phyloP scores from a whole-genome alignment of 2,329 filamentous ascomycete species.

The Colletotrichum destructivum region DNA sequence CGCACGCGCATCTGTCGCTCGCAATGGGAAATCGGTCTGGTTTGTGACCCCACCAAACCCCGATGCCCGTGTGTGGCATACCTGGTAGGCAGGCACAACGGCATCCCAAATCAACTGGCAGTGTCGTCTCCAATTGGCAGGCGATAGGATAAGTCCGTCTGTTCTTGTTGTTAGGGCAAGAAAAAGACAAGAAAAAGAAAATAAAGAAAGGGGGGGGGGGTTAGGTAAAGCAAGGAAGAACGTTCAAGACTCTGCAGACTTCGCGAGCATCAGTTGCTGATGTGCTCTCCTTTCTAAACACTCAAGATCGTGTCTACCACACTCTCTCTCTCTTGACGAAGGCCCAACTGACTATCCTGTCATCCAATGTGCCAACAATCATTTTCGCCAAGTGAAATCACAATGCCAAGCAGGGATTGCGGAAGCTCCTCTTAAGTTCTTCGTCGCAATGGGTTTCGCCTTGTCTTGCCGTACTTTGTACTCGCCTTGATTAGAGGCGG shows the following conservation, averaged over 20 bases:
- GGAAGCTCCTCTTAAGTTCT: background rate
- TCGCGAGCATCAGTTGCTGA: background rate
- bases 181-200: too few relatives aligned
- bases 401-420: background rate
- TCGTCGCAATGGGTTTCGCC: background rate
- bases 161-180: too few relatives aligned
- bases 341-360: too few relatives aligned
- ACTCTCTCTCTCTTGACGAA: background rate
- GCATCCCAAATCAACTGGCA: background rate
- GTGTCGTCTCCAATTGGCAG: background rate
- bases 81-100: too few relatives aligned
- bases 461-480: background rate
- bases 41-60: background rate
- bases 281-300: background rate
- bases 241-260: background rate
- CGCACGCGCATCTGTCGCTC: background rate
- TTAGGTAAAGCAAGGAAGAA: too few relatives aligned
- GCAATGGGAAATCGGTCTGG: slow-evolving; percentile 19
- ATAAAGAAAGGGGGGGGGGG: too few relatives aligned
- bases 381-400: background rate
- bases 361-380: background rate
- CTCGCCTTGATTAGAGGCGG: background rate
- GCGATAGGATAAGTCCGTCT: background rate
- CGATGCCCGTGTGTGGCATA: too few relatives aligned
- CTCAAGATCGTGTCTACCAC: background rate